These are phyloP conservation scores for Mortierella polycephala DNA, from an alignment of 371 early-diverging fungal species.

Conservation along the genomic window DNA sequence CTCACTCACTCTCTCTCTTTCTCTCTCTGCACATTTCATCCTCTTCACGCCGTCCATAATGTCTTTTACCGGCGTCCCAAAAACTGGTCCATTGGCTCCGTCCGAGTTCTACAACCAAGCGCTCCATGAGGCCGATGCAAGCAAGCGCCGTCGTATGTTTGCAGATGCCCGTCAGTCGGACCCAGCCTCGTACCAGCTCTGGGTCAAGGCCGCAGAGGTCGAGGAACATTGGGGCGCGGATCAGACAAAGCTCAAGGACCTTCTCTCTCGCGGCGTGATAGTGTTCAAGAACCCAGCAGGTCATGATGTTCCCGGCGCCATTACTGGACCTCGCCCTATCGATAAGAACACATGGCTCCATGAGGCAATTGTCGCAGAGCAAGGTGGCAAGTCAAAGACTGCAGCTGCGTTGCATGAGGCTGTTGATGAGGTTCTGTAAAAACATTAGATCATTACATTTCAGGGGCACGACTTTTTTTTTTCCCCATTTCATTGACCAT, in stretches of 20 bases:
- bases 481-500: neutral
- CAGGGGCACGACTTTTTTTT: neutral
- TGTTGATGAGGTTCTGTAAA: slow-evolving; percentile 24
- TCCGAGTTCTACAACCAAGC: slow-evolving; percentile 22
- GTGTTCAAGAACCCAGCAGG: slow-evolving; percentile 50
- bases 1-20: neutral
- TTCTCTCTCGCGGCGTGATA: slow-evolving; percentile 22
- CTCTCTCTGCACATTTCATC: neutral
- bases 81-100: slow-evolving; percentile 15
- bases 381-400: slow-evolving; percentile 37
- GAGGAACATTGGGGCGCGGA: slow-evolving; percentile 40
- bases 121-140: slow-evolving; percentile 22
- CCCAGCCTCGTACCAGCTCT: slow-evolving; percentile 25
- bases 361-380: slow-evolving; percentile 26
- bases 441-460: neutral
- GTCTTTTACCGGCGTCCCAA: slow-evolving; percentile 37
- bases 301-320: slow-evolving; percentile 13
- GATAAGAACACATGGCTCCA: slow-evolving; percentile 34
- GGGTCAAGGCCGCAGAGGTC: slow-evolving; percentile 41
- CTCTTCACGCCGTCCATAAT: slow-evolving; percentile 7
- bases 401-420: slow-evolving; percentile 36
- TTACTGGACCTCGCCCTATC: slow-evolving; percentile 11
- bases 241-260: slow-evolving; percentile 24
- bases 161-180: slow-evolving; percentile 23
- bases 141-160: slow-evolving; percentile 31